phyloP scores from a whole-genome alignment of 164 flowering plant species.

The Tinospora cordifolia region DNA sequence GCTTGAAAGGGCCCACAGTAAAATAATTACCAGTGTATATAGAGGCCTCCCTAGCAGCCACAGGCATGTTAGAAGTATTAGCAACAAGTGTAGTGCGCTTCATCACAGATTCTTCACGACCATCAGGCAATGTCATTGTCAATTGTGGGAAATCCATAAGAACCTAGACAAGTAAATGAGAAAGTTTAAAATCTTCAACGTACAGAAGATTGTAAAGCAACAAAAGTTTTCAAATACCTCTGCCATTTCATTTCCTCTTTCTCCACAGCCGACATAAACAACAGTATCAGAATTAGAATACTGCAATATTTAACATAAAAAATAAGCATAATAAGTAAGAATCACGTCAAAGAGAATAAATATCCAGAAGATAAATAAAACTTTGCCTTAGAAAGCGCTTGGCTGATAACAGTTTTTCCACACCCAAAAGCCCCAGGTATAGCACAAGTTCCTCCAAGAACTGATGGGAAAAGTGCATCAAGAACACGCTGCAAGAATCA shows the following conservation, averaged over 20 bases:
- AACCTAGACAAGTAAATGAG: slow-evolving; percentile 40
- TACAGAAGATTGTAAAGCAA: neutral
- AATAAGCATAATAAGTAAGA: slow-evolving; percentile 12
- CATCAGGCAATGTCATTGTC: slow-evolving; percentile 99
- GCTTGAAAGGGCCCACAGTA: neutral
- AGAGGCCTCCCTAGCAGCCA: slow-evolving; percentile 99
- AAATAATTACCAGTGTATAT: slow-evolving; percentile 74
- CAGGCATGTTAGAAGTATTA: slow-evolving; percentile 99
- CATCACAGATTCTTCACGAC: slow-evolving; percentile 99
- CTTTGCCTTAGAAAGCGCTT: slow-evolving; percentile 94
- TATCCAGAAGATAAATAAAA: slow-evolving; percentile 4
- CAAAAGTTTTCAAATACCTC: slow-evolving; percentile 45
- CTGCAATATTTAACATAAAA: slow-evolving; percentile 39
- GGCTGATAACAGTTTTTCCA: slow-evolving; percentile 99
- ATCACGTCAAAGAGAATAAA: neutral
- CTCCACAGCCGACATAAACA: slow-evolving; percentile 99
- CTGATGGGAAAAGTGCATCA: slow-evolving; percentile 99
- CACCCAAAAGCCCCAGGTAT: slow-evolving; percentile 99
- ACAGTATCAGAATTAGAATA: slow-evolving; percentile 98
- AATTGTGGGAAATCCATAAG: slow-evolving; percentile 99
- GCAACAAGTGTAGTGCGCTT: slow-evolving; percentile 99
- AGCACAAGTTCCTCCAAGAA: slow-evolving; percentile 99
- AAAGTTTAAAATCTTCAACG: neutral
- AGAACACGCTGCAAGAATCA: slow-evolving; percentile 78
- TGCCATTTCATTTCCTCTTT: slow-evolving; percentile 99